Base-by-base conservation (phyloP, 192 early-diverging fungal species). In the Coemansia sp. region DNA sequence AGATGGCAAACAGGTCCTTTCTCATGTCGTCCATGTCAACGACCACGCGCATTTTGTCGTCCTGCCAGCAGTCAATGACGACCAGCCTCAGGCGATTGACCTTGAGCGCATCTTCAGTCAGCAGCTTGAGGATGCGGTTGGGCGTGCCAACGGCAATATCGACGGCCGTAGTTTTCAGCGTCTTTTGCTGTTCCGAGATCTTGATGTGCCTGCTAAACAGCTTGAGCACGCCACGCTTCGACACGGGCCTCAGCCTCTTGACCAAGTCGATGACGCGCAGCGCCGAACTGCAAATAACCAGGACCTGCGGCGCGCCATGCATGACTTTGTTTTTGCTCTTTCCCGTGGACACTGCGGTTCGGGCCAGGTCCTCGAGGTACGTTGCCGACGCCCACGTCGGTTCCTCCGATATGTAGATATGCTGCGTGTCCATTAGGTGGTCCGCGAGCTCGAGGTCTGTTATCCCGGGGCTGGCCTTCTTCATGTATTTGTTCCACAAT, bases 121-220 rank as follows among this genome's bases (percentile, higher is more conserved):
- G 32, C 60, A 81, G 60, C 29, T 64, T 68, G 18, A 63, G 56
- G 6, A 81, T 65, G 6, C 79, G 58, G 53, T 81, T 81, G 5
- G 79, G 79, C 27, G 79, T 81, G 3, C 79, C 79, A 5, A 76
- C 70, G 0, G 67, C 79, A 33, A 76, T 50, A 46, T 76, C 79
- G 10, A 72, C 39, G 0, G 69, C 58, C 0, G 56, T 26, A 4
- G 55, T 55, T 6, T 43, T 50, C 1, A 81, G 67, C 18, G 44
- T 6, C 56, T 63, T 54, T 44, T 67, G 54, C 29, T 81, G 79
- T 6, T 58, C 60, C 0, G 18, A 52, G 10, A 81, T 63, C 55
- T 81, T 81, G 29, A 81, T 62, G 38, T 81, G 79, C 14, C 64
- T 38, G 39, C 72, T 75, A 50, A 81, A 81, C 10, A 81, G 63